phyloP scores from a whole-genome alignment of 306 rosid genomes.

The Medicago arabica region DNA sequence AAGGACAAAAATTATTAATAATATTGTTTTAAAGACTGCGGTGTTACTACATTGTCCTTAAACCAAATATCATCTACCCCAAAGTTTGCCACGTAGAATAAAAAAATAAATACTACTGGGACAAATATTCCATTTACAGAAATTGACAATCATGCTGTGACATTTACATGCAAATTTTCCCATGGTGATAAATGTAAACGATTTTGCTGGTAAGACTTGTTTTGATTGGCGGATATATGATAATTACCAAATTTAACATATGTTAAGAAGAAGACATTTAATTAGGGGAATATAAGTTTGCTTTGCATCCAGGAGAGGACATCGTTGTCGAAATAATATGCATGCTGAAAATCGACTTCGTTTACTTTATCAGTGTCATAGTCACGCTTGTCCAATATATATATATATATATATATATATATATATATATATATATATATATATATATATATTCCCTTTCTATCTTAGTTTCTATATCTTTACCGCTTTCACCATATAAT shows the following conservation, averaged over 20 bases:
- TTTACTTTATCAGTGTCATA: conserved; percentile 27
- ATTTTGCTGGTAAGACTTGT: background rate
- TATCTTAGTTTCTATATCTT: conserved; percentile 45
- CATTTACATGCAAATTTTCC: conserved; percentile 32
- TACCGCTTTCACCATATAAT: conserved; percentile 42
- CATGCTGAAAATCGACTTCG: conserved; percentile 51
- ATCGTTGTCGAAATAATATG: conserved; percentile 30
- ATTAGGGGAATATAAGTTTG: conserved; percentile 36
- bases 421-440: too few species aligned
- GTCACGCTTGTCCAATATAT: conserved; percentile 25
- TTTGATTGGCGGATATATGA: background rate
- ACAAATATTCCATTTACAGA: conserved; percentile 35
- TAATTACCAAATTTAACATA: background rate
- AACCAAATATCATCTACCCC: background rate
- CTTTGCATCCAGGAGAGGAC: conserved; percentile 44
- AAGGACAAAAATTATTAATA: too few species aligned
- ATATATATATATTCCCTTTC: conserved; percentile 47
- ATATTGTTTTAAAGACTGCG: too few species aligned
- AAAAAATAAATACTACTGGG: conserved; percentile 10
- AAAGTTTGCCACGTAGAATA: conserved; percentile 27
- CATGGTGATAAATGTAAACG: conserved; percentile 33
- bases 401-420: too few species aligned
- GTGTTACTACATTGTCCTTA: too few species aligned
- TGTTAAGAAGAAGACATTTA: conserved; percentile 11
- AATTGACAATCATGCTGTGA: conserved; percentile 19